Conservation (phyloP, 768 basidiomycete genomes). For the Boletus edulis region DNA sequence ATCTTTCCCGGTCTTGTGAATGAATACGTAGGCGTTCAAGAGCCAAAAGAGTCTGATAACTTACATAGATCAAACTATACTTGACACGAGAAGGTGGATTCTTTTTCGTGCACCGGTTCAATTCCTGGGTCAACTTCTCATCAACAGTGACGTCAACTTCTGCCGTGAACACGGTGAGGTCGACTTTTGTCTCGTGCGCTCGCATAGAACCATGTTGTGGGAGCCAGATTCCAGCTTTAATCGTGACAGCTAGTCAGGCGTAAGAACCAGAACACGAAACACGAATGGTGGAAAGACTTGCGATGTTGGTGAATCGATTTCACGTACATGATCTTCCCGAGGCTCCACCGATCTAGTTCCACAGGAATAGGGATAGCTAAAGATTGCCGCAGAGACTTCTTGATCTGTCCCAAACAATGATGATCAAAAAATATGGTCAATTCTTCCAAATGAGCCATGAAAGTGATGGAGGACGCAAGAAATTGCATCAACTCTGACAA, state of each 20-base stretch:
- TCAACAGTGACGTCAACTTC: neutral
- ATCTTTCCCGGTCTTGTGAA: neutral
- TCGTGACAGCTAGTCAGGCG: neutral
- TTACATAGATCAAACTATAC: conserved; percentile 1
- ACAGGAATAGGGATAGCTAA: conserved; percentile 48
- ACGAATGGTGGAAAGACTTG: neutral
- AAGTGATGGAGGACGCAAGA: conserved; percentile 85
- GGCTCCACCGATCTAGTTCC: conserved; percentile 53
- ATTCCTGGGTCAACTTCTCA: neutral
- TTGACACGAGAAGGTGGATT: neutral
- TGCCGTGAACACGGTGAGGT: neutral
- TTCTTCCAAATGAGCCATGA: conserved; percentile 74
- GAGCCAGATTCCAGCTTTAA: neutral
- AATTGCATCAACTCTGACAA: conserved; percentile 90
- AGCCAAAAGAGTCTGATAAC: neutral
- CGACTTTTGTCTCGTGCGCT: neutral
- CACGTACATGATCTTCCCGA: conserved; percentile 65
- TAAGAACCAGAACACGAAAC: neutral
- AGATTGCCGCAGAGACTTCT: conserved; percentile 54
- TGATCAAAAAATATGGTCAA: conserved; percentile 80
- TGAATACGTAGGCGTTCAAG: neutral
- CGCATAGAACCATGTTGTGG: neutral
- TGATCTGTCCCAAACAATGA: conserved; percentile 58
- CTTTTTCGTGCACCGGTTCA: neutral
- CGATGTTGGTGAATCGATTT: conserved; percentile 16